A percentile compares a stretch with the other conserved stretches of the same genome.
Evolutionary conservation across 1,139 yeast species (phyloP).

Genomic region (Saccharomyces hybrid): DNA sequence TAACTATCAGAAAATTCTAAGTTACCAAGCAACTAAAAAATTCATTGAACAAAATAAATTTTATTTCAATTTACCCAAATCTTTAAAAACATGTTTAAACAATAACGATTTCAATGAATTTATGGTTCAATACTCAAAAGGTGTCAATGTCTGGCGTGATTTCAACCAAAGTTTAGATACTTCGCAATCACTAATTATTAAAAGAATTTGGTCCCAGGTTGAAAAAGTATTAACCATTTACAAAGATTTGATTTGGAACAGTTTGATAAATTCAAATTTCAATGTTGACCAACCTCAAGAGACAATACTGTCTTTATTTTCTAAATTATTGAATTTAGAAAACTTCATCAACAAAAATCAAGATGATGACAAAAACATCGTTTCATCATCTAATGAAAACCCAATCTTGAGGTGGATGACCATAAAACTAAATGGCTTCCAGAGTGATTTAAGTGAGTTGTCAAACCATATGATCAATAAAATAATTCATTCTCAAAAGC

Average conservation of each 20-base stretch:
- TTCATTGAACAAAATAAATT: slow-evolving; percentile 55
- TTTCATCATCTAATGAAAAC: slow-evolving; percentile 35
- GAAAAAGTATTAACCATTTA: slow-evolving; percentile 58
- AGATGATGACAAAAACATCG: slow-evolving; percentile 2
- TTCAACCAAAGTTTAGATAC: not conserved
- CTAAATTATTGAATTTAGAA: slow-evolving; percentile 55
- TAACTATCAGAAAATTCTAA: slow-evolving; percentile 51
- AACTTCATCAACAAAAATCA: slow-evolving; percentile 11
- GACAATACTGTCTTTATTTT: slow-evolving; percentile 49
- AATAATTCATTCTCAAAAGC: slow-evolving; percentile 33
- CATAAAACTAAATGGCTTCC: slow-evolving; percentile 39
- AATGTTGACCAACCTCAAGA: slow-evolving; percentile 30
- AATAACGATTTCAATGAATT: slow-evolving; percentile 63
- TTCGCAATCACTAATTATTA: slow-evolving; percentile 26
- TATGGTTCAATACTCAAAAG: slow-evolving; percentile 60
- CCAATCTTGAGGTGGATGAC: slow-evolving; percentile 60
- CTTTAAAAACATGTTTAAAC: slow-evolving; percentile 45
- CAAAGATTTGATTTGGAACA: slow-evolving; percentile 55
- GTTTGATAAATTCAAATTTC: slow-evolving; percentile 36
- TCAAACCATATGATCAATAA: slow-evolving; percentile 30
- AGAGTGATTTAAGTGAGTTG: slow-evolving; percentile 34
- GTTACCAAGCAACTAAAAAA: slow-evolving; percentile 52
- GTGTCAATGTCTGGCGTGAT: slow-evolving; percentile 19
- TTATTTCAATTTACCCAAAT: slow-evolving; percentile 66
- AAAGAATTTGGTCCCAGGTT: slow-evolving; percentile 60